A percentile compares a stretch with the other conserved stretches of the same genome.
These are phyloP conservation scores for Chrysochromulina parva DNA, from an alignment of 78 protist species.

Conservation along the genomic window DNA sequence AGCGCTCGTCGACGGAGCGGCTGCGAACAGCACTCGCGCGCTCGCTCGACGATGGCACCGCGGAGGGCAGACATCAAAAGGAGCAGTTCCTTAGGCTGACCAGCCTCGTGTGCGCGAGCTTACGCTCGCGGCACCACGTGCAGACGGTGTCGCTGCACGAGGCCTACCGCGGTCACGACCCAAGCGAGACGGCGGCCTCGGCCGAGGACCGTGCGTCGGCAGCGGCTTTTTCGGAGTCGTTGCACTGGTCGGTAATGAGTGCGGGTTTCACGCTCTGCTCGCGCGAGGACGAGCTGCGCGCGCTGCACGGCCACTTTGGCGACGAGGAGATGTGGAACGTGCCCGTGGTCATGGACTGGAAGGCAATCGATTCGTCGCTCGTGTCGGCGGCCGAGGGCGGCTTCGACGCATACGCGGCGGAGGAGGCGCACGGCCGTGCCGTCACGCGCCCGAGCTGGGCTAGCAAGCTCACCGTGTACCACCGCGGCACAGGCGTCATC, in stretches of 20 bases:
- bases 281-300: background rate
- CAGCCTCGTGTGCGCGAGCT: background rate
- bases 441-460: background rate
- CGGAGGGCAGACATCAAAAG: conserved; percentile 56
- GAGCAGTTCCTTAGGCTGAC: conserved; percentile 35
- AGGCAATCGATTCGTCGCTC: background rate
- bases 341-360: background rate
- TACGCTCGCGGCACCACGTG: background rate
- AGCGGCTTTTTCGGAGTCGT: background rate
- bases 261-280: background rate
- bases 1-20: too few species aligned
- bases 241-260: background rate
- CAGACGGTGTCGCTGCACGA: background rate
- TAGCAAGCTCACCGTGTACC: background rate
- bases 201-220: background rate
- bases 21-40: background rate
- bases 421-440: background rate
- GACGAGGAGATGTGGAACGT: background rate
- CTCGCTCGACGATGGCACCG: conserved; percentile 30
- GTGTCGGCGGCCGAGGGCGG: background rate
- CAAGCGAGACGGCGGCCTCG: background rate
- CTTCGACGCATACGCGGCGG: conserved; percentile 33
- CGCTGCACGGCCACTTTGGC: background rate
- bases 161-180: background rate
- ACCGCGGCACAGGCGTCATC: background rate